Evolutionary conservation across 805 yeast genomes (phyloP), one percentile per base, ranked within the genome.

Genomic region (Tetrapisispora arboricola): DNA sequence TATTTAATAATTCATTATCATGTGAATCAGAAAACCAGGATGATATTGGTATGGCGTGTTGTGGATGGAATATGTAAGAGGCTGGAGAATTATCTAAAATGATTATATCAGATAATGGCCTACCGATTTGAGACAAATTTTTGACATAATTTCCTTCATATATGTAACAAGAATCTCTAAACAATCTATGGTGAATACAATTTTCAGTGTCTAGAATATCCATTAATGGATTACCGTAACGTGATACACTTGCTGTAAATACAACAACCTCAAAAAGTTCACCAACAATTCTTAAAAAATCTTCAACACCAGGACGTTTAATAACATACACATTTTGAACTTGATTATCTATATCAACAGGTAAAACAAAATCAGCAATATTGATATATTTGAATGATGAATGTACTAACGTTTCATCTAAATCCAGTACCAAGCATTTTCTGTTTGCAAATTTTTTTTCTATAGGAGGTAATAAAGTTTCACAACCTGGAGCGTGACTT

Each of bases 1-100:
- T 75, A 63, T 88, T 97, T 47, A 84, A 64, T 53, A 90, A 71
- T 68, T 90, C 98, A 60, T 87, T 87, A 61, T 90, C 98, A 61
- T 90, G 97, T 24, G 92, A 78, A 64, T 90, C 98, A 50, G 95
- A 83, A 68, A 90, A 90, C 98, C 98, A 90, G 61, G 90, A 79
- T 50, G 95, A 84, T 26, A 90, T 84, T 17, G 98, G 98, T 21
- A 92, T 82, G 8, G 96, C 94, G 65, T 90, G 95, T 61, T 85
- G 92, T 16, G 97, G 98, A 58, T 90, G 96, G 70, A 90, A 84
- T 43, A 88, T 78, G 62, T 90, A 90, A 15, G 95, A 84, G 3
- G 96, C 95, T 1, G 98, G 97, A 4, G 96, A 86, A 64, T 90
- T 90, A 67, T 90, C 98, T 49, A 90, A 79, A 49, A 90, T 90